Conservation (phyloP, 179 eudicot species). For the Drosera spatulata region DNA sequence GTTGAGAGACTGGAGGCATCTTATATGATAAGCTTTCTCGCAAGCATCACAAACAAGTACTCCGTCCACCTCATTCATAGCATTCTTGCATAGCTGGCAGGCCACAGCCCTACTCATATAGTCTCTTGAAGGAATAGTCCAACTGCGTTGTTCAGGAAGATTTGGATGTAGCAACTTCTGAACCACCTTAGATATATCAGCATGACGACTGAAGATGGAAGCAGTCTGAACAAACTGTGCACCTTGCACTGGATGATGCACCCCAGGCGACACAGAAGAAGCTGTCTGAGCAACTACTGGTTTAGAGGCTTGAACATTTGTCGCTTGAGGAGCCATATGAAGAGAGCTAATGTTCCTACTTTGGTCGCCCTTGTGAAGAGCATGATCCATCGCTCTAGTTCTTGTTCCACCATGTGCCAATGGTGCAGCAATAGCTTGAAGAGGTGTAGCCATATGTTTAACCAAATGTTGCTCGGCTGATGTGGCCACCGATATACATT, state of each 20-base stretch:
- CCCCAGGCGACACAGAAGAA: conserved; percentile 21
- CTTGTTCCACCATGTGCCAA: conserved; percentile 32
- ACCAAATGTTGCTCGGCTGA: conserved; percentile 24
- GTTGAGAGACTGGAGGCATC: conserved; percentile 61
- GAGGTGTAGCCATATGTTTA: conserved; percentile 34
- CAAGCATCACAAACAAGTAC: conserved; percentile 92
- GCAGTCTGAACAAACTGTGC: conserved; percentile 33
- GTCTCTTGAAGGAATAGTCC: conserved; percentile 89
- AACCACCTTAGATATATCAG: conserved; percentile 65
- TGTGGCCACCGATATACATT: conserved; percentile 16
- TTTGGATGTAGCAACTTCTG: conserved; percentile 60
- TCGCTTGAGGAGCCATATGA: conserved; percentile 23
- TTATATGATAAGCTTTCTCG: conserved; percentile 86
- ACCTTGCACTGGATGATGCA: conserved; percentile 43
- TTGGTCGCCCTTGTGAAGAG: conserved; percentile 26
- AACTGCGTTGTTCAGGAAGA: conserved; percentile 34
- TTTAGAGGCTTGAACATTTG: conserved; percentile 24
- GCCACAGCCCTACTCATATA: conserved; percentile 70
- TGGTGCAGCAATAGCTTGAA: conserved; percentile 31
- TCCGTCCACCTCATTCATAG: conserved; percentile 54
- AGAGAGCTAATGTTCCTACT: conserved; percentile 19
- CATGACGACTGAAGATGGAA: conserved; percentile 38
- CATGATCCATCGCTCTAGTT: conserved; percentile 25
- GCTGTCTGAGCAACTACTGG: conserved; percentile 30
- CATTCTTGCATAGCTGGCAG: conserved; percentile 73